Conservation (phyloP, 345 rosid species). For the Hirschfeldia incana region DNA sequence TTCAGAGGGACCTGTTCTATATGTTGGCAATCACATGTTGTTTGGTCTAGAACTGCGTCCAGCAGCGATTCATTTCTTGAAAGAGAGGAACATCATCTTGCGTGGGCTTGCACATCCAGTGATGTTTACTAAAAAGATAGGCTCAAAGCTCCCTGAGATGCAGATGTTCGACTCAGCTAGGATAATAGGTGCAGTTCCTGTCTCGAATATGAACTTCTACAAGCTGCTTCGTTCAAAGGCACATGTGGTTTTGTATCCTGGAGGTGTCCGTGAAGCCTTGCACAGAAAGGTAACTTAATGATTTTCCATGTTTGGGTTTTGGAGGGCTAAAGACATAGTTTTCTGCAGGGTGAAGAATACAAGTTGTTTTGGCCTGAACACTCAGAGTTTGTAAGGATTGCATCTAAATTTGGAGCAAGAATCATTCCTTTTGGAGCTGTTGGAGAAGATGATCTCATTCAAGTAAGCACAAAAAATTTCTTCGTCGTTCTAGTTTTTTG, state of each 20-base stretch:
- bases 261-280: conserved; percentile 74
- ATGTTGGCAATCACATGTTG: conserved; percentile 79
- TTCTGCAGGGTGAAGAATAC: conserved; percentile 67
- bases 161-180: conserved; percentile 46
- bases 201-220: conserved; percentile 56
- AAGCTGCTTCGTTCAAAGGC: conserved; percentile 64
- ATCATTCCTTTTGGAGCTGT: conserved; percentile 69
- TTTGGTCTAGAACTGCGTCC: conserved; percentile 57
- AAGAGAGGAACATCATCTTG: conserved; percentile 57
- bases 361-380: conserved; percentile 75
- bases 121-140: conserved; percentile 44
- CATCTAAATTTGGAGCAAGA: conserved; percentile 74
- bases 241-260: conserved; percentile 67
- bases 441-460: conserved; percentile 75
- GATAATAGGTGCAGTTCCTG: conserved; percentile 70
- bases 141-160: conserved; percentile 41
- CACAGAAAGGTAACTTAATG: conserved; percentile 55
- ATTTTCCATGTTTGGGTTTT: conserved; percentile 6
- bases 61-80: conserved; percentile 46
- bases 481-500: not conserved
- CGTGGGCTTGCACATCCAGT: conserved; percentile 75
- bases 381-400: conserved; percentile 71
- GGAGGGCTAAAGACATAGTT: not conserved
- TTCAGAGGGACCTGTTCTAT: conserved; percentile 69
- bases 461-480: conserved; percentile 50